These are phyloP conservation scores for Chalciporus sphaerocephalus DNA, from an alignment of 768 basidiomycete species.

Conservation along the genomic window DNA sequence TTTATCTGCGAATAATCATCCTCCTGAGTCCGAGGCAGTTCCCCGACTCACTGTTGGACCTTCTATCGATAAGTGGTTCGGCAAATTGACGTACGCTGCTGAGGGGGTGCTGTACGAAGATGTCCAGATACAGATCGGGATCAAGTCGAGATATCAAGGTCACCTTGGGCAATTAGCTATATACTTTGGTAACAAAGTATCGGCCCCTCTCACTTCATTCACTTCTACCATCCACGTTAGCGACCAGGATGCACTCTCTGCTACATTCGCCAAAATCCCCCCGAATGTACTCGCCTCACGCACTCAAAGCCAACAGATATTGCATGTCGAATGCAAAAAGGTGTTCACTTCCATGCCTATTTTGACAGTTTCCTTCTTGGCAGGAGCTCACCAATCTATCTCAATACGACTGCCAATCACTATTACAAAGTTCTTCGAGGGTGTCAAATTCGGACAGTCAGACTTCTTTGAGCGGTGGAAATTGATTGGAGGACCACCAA, in stretches of 20 bases:
- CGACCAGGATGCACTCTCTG: conserved; percentile 71
- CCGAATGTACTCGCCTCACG: conserved; percentile 74
- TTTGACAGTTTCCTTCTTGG: conserved; percentile 84
- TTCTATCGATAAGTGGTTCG: conserved; percentile 87
- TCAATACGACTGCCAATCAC: conserved; percentile 82
- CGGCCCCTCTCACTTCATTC: conserved; percentile 85
- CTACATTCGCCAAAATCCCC: conserved; percentile 88
- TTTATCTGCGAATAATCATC: conserved; percentile 36
- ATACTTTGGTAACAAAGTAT: conserved; percentile 94
- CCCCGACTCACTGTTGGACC: conserved; percentile 62
- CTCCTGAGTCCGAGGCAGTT: conserved; percentile 13
- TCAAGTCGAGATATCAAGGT: conserved; percentile 96
- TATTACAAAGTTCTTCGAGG: conserved; percentile 89
- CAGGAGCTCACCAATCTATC: conserved; percentile 85
- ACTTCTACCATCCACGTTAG: conserved; percentile 74
- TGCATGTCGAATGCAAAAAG: conserved; percentile 94
- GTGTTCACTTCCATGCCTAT: conserved; percentile 74
- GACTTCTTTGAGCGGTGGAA: conserved; percentile 99
- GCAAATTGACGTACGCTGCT: conserved; percentile 68
- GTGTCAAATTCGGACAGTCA: conserved; percentile 72
- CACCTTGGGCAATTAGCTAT: conserved; percentile 91
- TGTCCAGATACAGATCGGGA: conserved; percentile 88
- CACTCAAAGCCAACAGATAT: conserved; percentile 86
- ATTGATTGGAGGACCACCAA: conserved; percentile 90
- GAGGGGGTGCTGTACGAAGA: conserved; percentile 97